A percentile compares a stretch with the other conserved stretches of the same genome.
phyloP scores from a whole-genome alignment of 345 rosid species.

The Mercurialis annua region DNA sequence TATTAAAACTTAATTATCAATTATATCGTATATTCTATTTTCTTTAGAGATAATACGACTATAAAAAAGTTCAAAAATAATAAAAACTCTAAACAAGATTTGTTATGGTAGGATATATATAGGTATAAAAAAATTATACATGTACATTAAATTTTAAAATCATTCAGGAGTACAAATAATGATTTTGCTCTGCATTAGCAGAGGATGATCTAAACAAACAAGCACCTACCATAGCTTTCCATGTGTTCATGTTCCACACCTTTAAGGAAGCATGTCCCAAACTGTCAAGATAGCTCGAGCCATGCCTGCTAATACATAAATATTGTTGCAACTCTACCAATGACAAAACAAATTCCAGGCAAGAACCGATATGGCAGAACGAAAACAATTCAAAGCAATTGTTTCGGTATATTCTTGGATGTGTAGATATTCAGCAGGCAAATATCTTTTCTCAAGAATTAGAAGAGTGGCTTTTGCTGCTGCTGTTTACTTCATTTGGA shows the following conservation, averaged over 20 bases:
- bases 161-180: conserved; percentile 23
- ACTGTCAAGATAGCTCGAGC: conserved; percentile 41
- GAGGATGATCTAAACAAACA: conserved; percentile 20
- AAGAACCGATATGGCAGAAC: not conserved
- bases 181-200: conserved; percentile 15
- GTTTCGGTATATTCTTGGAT: not conserved
- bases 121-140: no score
- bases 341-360: not conserved
- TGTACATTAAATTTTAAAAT: conserved; percentile 38
- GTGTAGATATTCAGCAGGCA: no score
- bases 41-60: no score
- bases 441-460: no score
- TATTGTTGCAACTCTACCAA: conserved; percentile 6
- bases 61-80: no score
- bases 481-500: no score
- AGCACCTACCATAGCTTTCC: conserved; percentile 66
- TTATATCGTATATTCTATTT: no score
- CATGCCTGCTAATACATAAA: conserved; percentile 36
- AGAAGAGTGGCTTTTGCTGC: no score
- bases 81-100: no score
- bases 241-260: conserved; percentile 79
- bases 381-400: not conserved
- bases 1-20: no score
- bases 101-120: no score
- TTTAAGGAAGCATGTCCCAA: conserved; percentile 59